Evolutionary conservation across 2,329 filamentous ascomycete genomes (phyloP).

Genomic region (Colletotrichum sansevieriae): DNA sequence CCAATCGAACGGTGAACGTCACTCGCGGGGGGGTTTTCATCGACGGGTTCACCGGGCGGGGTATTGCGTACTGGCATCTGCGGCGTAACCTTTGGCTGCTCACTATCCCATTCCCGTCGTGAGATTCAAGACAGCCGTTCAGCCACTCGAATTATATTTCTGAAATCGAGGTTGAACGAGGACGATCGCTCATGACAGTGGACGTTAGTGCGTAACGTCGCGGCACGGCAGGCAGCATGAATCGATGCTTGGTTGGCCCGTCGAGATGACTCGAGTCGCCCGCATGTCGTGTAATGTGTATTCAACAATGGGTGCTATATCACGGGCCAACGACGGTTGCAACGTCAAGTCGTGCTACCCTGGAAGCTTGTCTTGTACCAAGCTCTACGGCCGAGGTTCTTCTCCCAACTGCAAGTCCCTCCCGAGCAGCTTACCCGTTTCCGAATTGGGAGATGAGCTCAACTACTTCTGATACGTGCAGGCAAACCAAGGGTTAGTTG

Average conservation of each 20-base stretch:
- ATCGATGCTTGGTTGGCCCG: neutral
- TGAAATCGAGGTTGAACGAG: neutral
- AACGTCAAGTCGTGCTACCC: neutral
- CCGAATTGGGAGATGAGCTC: neutral
- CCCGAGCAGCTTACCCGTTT: neutral
- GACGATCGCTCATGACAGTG: neutral
- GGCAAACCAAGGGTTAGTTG: too few relatives aligned
- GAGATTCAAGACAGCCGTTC: neutral
- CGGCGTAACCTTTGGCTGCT: neutral
- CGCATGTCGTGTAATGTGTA: slow-evolving; percentile 1
- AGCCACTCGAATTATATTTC: neutral
- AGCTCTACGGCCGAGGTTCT: neutral
- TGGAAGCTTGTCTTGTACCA: neutral
- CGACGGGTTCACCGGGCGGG: neutral
- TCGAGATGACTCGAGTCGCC: neutral
- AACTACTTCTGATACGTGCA: neutral
- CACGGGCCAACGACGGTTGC: neutral
- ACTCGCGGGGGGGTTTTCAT: neutral
- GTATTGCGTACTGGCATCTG: neutral
- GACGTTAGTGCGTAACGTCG: neutral
- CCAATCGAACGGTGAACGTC: neutral
- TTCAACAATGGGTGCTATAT: neutral
- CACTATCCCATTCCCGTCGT: neutral
- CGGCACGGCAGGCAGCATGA: neutral
- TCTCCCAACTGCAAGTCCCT: neutral